Conservation (phyloP, 176 grass and related monocot genomes). For the Rhynchospora tenuis region DNA sequence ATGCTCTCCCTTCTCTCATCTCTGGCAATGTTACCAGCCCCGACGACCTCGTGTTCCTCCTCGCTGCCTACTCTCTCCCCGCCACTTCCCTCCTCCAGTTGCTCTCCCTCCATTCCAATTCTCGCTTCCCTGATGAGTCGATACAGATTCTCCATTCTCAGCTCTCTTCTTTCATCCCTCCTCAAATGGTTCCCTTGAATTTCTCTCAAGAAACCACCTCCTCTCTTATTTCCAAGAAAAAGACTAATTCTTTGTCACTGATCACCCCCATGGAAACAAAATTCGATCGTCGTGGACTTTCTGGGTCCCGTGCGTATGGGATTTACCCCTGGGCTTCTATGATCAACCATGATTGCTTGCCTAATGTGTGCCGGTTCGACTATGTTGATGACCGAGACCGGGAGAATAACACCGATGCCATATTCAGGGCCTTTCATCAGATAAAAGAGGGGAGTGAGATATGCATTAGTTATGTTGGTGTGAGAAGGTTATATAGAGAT, state of each 20-base stretch:
- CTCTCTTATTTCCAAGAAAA: conserved; percentile 54
- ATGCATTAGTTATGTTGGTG: conserved; percentile 61
- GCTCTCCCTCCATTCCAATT: conserved; percentile 40
- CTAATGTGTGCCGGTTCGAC: conserved; percentile 59
- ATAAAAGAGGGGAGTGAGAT: conserved; percentile 53
- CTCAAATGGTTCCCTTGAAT: conserved; percentile 20
- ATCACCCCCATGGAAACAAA: conserved; percentile 50
- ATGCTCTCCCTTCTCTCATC: conserved; percentile 21
- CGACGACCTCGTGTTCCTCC: conserved; percentile 36
- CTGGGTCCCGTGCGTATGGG: conserved; percentile 34
- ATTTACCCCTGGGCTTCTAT: conserved; percentile 44
- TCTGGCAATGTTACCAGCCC: not conserved
- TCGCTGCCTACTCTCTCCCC: conserved; percentile 39
- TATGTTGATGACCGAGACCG: conserved; percentile 34
- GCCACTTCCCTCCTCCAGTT: conserved; percentile 13
- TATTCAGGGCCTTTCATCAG: conserved; percentile 51
- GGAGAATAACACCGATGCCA: conserved; percentile 40
- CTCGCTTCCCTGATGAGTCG: conserved; percentile 17
- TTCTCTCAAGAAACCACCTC: conserved; percentile 49
- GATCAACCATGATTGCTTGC: conserved; percentile 76
- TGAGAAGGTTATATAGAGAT: conserved; percentile 42
- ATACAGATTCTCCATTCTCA: conserved; percentile 27
- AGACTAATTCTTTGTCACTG: conserved; percentile 54
- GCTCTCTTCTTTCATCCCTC: conserved; percentile 27
- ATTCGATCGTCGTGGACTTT: conserved; percentile 16